Percentiles rank a stretch among this genome's conserved stretches.
Evolutionary conservation across 2,329 filamentous ascomycete species (phyloP).

Genomic region (Beauveria bassiana): DNA sequence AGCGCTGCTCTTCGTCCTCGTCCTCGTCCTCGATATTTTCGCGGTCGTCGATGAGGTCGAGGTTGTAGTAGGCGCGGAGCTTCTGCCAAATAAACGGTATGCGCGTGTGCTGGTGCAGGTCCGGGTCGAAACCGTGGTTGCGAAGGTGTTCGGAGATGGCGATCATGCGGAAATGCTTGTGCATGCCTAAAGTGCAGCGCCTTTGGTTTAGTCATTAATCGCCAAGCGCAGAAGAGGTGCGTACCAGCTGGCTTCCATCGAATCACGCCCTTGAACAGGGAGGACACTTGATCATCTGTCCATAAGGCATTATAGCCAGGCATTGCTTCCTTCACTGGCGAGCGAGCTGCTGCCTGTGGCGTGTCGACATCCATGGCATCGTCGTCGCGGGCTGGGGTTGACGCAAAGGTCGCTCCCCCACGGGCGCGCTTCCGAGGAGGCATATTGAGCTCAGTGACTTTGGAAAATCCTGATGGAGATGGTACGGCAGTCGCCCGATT

Average conservation of each 20-base stretch:
- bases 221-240: constrained; percentile 10
- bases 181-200: constrained; percentile 55
- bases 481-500: background rate
- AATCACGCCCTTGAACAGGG: constrained; percentile 86
- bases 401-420: constrained; percentile 49
- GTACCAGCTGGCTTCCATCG: constrained; percentile 91
- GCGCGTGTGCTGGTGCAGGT: constrained; percentile 67
- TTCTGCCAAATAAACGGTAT: constrained; percentile 92
- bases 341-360: constrained; percentile 36
- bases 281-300: constrained; percentile 93
- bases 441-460: constrained; percentile 35
- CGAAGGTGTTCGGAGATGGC: constrained; percentile 73
- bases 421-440: constrained; percentile 64
- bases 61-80: constrained; percentile 73
- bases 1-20: constrained; percentile 44
- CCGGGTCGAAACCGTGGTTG: constrained; percentile 70
- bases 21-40: constrained; percentile 59
- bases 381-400: constrained; percentile 44
- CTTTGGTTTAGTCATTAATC: background rate
- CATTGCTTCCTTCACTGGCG: constrained; percentile 25
- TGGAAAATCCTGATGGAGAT: background rate
- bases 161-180: constrained; percentile 90
- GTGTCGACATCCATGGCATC: constrained; percentile 55
- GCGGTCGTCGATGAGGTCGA: constrained; percentile 78
- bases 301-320: constrained; percentile 58